phyloP scores from a whole-genome alignment of 192 early-diverging fungal genomes.

The Anaeromyces robustus region DNA sequence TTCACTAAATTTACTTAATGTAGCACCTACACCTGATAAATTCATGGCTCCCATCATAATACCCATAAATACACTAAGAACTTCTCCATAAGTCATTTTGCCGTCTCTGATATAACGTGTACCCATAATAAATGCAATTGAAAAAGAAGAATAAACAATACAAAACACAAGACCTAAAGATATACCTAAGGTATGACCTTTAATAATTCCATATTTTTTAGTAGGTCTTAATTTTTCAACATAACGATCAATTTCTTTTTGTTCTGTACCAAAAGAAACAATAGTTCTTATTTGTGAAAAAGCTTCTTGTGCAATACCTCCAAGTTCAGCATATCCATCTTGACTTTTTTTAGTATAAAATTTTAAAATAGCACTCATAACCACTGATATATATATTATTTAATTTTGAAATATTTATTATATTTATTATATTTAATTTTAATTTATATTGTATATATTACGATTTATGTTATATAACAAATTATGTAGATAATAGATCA shows the following conservation, averaged over 20 bases:
- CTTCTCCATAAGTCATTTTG: slow-evolving; percentile 21
- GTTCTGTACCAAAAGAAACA: background rate
- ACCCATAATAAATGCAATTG: slow-evolving; percentile 35
- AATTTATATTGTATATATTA: no score
- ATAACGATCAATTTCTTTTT: background rate
- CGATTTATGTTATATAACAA: no score
- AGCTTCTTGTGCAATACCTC: background rate
- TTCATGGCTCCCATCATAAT: slow-evolving; percentile 74
- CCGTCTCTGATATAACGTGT: slow-evolving; percentile 21
- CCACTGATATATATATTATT: background rate
- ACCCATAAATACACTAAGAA: slow-evolving; percentile 80
- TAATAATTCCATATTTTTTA: background rate
- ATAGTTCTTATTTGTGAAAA: background rate
- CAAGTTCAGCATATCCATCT: background rate
- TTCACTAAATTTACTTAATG: slow-evolving; percentile 51
- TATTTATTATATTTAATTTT: no score
- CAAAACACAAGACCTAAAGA: background rate
- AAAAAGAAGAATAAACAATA: slow-evolving; percentile 12
- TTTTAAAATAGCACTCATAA: background rate
- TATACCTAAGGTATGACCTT: background rate
- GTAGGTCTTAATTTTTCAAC: background rate
- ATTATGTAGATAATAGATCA: no score
- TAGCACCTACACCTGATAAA: slow-evolving; percentile 52
- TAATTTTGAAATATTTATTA: no score
- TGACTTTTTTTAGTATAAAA: background rate